Evolutionary conservation across 495 filamentous ascomycete species (phyloP), one percentile per base, ranked within the genome.

Genomic region (Pseudotulostoma volvatum): DNA sequence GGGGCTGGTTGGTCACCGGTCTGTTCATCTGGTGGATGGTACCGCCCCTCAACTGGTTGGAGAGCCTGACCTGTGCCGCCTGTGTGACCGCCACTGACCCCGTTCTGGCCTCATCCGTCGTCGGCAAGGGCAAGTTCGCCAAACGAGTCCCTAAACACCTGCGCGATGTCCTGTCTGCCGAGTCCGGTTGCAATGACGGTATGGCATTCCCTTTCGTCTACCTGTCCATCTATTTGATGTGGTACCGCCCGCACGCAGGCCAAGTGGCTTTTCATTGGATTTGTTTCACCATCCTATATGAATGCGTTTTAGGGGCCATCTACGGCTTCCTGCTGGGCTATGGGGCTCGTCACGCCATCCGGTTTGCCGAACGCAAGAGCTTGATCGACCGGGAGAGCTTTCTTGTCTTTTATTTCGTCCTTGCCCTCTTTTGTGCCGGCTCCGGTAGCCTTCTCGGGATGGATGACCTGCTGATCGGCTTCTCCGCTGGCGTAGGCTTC

Each of bases 181-280:
- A 99, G 57, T 96, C 92, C 1, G 92, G 92, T 17, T 99, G 92
- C 67, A 99, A 99, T 63, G 92, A 99, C 56, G 92, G 92, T 59
- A 96, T 96, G 92, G 90, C 92, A 13, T 99, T 99, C 59, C 92
- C 92, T 4, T 99, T 99, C 60, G 78, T 99, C 53, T 99, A 96
- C 55, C 70, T 96, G 11, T 72, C 79, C 1, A 66, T 93, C 34
- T 96, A 96, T 49, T 71, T 96, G 39, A 82, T 93, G 40, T 72
- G 75, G 15, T 92, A 87, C 51, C 63, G 78, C 38, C 74, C 74
- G 2, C 53, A 83, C 45, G 68, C 77, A 4, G 59, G 60, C 31
- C 51, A 79, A 36, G 82, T 93, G 18, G 70, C 83, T 9, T 73
- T 79, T 38, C 73, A 95, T 54, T 99, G 87, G 85, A 76, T 96